Conservation (phyloP, 2,329 filamentous ascomycete genomes). For the Calonectria pteridis region DNA sequence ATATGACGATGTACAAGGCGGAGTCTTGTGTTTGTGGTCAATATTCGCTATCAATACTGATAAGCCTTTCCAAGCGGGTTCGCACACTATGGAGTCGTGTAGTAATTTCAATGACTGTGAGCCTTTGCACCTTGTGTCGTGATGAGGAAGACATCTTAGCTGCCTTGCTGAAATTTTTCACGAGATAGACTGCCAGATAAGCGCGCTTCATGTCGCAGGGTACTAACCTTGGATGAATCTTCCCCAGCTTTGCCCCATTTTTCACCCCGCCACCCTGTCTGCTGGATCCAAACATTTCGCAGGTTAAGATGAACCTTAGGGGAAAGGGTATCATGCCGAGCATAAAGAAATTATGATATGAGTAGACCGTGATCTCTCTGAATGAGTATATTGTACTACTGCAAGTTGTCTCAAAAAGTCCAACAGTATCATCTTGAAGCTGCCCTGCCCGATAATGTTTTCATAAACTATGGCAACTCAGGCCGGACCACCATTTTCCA, state of each 20-base stretch:
- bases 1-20: neutral
- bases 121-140: neutral
- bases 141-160: neutral
- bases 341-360: neutral
- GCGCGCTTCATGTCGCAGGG: neutral
- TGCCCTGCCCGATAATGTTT: too few species aligned
- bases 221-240: neutral
- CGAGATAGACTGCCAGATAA: neutral
- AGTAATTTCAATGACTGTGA: neutral
- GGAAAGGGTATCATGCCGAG: neutral
- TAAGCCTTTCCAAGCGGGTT: neutral
- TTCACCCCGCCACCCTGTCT: neutral
- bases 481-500: neutral
- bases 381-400: too few species aligned
- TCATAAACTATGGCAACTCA: neutral
- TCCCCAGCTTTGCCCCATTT: neutral
- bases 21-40: neutral
- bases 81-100: neutral
- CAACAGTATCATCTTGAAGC: neutral
- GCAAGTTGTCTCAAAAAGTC: neutral
- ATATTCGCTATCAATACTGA: neutral
- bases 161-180: neutral
- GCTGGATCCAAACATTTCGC: too few species aligned
- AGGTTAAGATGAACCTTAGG: neutral
- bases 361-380: neutral